Evolutionary conservation across 106 monocot species (phyloP).

Genomic region (Chionographis japonica): DNA sequence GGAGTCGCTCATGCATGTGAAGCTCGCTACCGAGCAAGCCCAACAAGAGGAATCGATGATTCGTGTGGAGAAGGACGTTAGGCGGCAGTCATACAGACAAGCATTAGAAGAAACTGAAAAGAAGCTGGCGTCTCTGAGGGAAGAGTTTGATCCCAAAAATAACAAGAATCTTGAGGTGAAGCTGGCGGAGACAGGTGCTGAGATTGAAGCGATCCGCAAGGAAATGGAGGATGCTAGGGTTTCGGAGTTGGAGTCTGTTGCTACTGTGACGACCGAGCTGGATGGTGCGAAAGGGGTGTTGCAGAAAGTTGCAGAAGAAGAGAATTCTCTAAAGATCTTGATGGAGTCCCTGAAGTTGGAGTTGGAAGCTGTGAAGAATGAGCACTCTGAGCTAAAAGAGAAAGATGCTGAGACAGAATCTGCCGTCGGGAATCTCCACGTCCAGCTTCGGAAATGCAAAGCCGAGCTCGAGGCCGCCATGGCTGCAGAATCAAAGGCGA

Average conservation of each 20-base stretch:
- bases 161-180: constrained; percentile 19
- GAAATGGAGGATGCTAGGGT: constrained; percentile 21
- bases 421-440: constrained; percentile 17
- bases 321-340: constrained; percentile 22
- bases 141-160: constrained; percentile 24
- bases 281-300: constrained; percentile 34
- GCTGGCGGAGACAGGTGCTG: constrained; percentile 15
- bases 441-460: constrained; percentile 35
- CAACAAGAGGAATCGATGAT: constrained; percentile 21
- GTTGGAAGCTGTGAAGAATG: constrained; percentile 29
- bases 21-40: constrained; percentile 27
- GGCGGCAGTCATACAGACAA: constrained; percentile 16
- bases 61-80: constrained; percentile 16
- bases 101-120: constrained; percentile 22
- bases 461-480: constrained; percentile 26
- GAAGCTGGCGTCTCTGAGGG: constrained; percentile 17
- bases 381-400: constrained; percentile 28
- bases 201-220: constrained; percentile 16
- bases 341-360: constrained; percentile 28
- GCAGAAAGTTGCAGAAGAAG: constrained; percentile 46
- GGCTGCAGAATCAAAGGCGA: constrained; percentile 17
- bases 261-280: constrained; percentile 22
- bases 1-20: constrained; percentile 25
- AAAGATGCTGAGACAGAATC: constrained; percentile 34
- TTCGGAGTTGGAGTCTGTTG: constrained; percentile 14